Conservation (phyloP, 805 yeast species). For the Metschnikowia aberdeeniae region DNA sequence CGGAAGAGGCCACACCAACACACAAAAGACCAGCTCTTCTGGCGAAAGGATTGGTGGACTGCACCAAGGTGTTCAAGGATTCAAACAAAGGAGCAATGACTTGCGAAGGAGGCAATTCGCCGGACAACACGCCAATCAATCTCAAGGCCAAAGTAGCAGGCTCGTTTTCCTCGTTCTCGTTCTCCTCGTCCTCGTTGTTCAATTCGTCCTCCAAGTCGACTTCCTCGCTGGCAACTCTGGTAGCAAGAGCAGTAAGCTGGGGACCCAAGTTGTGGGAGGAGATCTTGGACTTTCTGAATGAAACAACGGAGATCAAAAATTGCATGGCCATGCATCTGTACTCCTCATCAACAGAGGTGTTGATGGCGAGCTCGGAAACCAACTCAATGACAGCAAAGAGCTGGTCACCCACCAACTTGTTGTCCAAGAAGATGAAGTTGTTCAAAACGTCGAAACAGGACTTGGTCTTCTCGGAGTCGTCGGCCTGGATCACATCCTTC, state of each 20-base stretch:
- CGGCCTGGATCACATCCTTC: constrained; percentile 63
- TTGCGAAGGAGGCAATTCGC: constrained; percentile 89
- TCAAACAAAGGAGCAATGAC: constrained; percentile 77
- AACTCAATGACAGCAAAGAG: constrained; percentile 65
- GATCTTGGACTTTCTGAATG: constrained; percentile 78
- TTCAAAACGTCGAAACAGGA: constrained; percentile 81
- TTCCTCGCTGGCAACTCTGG: constrained; percentile 73
- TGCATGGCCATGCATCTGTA: constrained; percentile 78
- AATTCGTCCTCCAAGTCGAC: constrained; percentile 72
- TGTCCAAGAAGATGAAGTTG: constrained; percentile 70
- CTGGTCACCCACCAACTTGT: constrained; percentile 72
- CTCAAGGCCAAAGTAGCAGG: constrained; percentile 78
- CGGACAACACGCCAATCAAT: constrained; percentile 70
- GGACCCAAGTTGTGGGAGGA: constrained; percentile 81
- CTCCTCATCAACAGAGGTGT: constrained; percentile 69
- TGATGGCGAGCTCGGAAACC: constrained; percentile 70
- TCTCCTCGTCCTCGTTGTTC: constrained; percentile 80
- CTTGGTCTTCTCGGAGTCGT: constrained; percentile 69
- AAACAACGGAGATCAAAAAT: constrained; percentile 73
- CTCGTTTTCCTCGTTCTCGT: constrained; percentile 86
- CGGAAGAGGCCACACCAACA: constrained; percentile 78
- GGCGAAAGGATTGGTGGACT: constrained; percentile 65
- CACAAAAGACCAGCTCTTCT: constrained; percentile 85
- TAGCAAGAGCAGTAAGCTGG: constrained; percentile 65
- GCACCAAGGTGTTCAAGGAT: constrained; percentile 43